Evolutionary conservation across 192 early-diverging fungal genomes (phyloP).

Genomic region (Entomortierella chlamydospora): DNA sequence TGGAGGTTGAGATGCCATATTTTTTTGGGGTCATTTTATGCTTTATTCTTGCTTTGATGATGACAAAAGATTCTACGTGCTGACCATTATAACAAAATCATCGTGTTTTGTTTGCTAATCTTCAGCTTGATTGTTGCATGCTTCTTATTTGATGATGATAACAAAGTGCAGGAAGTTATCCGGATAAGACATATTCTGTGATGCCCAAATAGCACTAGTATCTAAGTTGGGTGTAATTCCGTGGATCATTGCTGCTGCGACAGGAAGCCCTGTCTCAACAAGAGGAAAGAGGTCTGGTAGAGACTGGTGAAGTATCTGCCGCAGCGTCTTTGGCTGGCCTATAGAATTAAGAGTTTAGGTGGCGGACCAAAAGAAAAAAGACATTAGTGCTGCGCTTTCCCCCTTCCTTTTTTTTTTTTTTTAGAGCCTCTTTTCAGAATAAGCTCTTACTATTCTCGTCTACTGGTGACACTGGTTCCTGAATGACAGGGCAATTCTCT

Average conservation of each 20-base stretch:
- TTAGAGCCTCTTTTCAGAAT: neutral
- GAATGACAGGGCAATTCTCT: slow-evolving; percentile 68
- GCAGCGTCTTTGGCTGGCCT: slow-evolving; percentile 54
- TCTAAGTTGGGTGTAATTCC: slow-evolving; percentile 76
- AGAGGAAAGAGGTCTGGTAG: slow-evolving; percentile 60
- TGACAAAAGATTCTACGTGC: no score
- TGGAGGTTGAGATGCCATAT: no score
- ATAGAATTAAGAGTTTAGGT: neutral
- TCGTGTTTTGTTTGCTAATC: neutral
- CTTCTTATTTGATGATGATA: slow-evolving; percentile 38
- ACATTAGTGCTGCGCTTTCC: neutral
- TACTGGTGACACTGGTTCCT: slow-evolving; percentile 66
- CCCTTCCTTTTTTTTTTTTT: neutral
- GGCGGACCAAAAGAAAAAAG: neutral
- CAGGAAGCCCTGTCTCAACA: slow-evolving; percentile 48
- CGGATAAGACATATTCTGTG: slow-evolving; percentile 78
- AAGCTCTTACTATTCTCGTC: slow-evolving; percentile 63
- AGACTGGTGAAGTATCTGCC: slow-evolving; percentile 61
- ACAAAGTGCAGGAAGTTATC: slow-evolving; percentile 91
- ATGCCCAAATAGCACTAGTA: slow-evolving; percentile 80
- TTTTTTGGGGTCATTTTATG: no score
- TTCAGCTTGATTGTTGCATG: neutral
- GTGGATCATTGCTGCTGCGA: slow-evolving; percentile 71
- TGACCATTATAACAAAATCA: neutral
- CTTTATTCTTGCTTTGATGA: neutral